Evolutionary conservation across 2,329 filamentous ascomycete genomes (phyloP).

Genomic region (Neopestalotiopsis rosae): DNA sequence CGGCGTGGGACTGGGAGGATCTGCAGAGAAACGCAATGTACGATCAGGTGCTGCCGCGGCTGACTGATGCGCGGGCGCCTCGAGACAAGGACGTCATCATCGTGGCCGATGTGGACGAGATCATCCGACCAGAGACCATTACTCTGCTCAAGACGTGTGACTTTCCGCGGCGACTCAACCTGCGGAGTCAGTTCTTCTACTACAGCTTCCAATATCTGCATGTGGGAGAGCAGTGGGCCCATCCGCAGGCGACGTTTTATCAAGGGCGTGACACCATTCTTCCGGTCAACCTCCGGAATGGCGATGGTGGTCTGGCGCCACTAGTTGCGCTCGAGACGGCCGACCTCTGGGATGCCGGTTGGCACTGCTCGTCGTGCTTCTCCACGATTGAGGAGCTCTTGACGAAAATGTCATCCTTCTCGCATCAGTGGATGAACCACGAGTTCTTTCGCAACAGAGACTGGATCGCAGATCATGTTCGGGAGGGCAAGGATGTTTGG

Average conservation of each 20-base stretch:
- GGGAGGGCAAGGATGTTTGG: slow-evolving; percentile 60
- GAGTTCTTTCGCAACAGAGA: slow-evolving; percentile 51
- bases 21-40: slow-evolving; percentile 61
- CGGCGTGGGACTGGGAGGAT: slow-evolving; percentile 54
- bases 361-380: slow-evolving; percentile 70
- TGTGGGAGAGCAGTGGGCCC: slow-evolving; percentile 53
- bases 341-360: slow-evolving; percentile 55
- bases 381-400: slow-evolving; percentile 59
- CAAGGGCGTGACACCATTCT: slow-evolving; percentile 53
- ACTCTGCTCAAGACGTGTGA: slow-evolving; percentile 54
- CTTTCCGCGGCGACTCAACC: slow-evolving; percentile 58
- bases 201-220: slow-evolving; percentile 62
- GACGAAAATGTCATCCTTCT: slow-evolving; percentile 62
- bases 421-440: slow-evolving; percentile 58
- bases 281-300: slow-evolving; percentile 58
- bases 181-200: slow-evolving; percentile 59
- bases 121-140: slow-evolving; percentile 57
- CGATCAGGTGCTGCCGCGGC: slow-evolving; percentile 55
- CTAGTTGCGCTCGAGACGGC: slow-evolving; percentile 47
- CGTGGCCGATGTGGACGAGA: slow-evolving; percentile 66
- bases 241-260: slow-evolving; percentile 66
- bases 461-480: slow-evolving; percentile 55
- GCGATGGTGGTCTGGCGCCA: slow-evolving; percentile 46
- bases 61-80: slow-evolving; percentile 48
- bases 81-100: slow-evolving; percentile 59